Evolutionary conservation across 306 rosid genomes (phyloP).

Genomic region (Vigna nakashimae): DNA sequence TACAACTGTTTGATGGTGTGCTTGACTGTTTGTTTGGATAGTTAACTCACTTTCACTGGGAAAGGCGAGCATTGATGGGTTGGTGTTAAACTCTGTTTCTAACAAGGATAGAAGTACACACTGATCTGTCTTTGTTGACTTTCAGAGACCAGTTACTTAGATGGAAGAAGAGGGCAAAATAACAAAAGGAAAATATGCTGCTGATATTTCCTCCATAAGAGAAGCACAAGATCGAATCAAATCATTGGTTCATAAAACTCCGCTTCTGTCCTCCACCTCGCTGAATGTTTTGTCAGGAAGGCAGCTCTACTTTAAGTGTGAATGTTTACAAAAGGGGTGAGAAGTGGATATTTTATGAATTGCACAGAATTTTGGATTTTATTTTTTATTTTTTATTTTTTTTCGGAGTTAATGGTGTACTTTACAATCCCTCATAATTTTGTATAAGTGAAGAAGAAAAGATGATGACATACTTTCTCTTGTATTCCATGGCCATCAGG

Average conservation of each 20-base stretch:
- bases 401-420: conserved; percentile 27
- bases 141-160: conserved; percentile 26
- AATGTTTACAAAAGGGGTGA: conserved; percentile 90
- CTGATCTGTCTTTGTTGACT: conserved; percentile 17
- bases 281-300: conserved; percentile 74
- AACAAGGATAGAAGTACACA: not conserved
- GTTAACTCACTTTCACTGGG: not conserved
- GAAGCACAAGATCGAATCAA: conserved; percentile 75
- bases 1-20: not conserved
- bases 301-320: conserved; percentile 83
- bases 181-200: conserved; percentile 70
- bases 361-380: not conserved
- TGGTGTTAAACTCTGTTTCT: not conserved
- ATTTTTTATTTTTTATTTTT: conserved; percentile 15
- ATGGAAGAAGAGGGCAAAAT: conserved; percentile 65
- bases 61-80: not conserved
- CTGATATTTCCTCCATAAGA: conserved; percentile 76
- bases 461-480: conserved; percentile 10
- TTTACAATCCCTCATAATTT: not conserved
- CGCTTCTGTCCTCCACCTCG: conserved; percentile 69
- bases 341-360: conserved; percentile 41
- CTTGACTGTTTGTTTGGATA: not conserved
- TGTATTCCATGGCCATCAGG: conserved; percentile 48
- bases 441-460: conserved; percentile 9
- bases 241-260: conserved; percentile 68